These are phyloP conservation scores for Malassezia yamatoensis DNA, from an alignment of 1,284 basidiomycete genomes.

Conservation along the genomic window DNA sequence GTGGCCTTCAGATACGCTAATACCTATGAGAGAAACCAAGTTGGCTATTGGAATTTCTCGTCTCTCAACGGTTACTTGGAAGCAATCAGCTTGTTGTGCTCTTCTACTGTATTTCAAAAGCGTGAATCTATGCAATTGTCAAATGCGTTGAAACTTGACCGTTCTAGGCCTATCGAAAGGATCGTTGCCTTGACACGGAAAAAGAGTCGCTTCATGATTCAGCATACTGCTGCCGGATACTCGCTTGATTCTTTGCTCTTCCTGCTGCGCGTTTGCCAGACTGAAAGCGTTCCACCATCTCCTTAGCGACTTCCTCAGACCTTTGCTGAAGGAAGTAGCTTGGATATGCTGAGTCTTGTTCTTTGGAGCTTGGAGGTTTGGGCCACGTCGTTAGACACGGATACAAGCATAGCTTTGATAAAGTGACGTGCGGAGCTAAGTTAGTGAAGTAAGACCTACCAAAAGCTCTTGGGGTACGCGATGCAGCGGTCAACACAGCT, in stretches of 20 bases:
- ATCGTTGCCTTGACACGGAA: too few relatives aligned
- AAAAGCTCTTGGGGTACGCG: slow-evolving; percentile 2
- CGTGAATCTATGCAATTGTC: too few relatives aligned
- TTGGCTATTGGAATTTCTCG: too few relatives aligned
- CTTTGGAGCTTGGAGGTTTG: slow-evolving; percentile 24
- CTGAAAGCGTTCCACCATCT: slow-evolving; percentile 32
- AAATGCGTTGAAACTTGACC: too few relatives aligned
- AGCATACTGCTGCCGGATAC: slow-evolving; percentile 19
- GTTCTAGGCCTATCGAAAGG: too few relatives aligned
- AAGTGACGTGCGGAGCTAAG: slow-evolving; percentile 13
- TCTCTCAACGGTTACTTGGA: too few relatives aligned
- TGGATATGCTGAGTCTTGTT: slow-evolving; percentile 24
- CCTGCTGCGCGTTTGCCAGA: slow-evolving; percentile 31
- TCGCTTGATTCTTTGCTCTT: slow-evolving; percentile 28
- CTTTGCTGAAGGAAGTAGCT: slow-evolving; percentile 21
- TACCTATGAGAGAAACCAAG: too few relatives aligned
- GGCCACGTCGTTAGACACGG: slow-evolving; percentile 33
- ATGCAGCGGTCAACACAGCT: slow-evolving; percentile 16
- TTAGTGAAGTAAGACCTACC: background rate
- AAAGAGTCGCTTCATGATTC: background rate
- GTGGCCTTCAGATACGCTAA: too few relatives aligned
- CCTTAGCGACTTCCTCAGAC: slow-evolving; percentile 19
- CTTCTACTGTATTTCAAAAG: too few relatives aligned
- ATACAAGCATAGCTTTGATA: slow-evolving; percentile 28
- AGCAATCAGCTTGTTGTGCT: too few relatives aligned